Conservation (phyloP, 2,329 filamentous ascomycete genomes). For the Beauveria varroae region DNA sequence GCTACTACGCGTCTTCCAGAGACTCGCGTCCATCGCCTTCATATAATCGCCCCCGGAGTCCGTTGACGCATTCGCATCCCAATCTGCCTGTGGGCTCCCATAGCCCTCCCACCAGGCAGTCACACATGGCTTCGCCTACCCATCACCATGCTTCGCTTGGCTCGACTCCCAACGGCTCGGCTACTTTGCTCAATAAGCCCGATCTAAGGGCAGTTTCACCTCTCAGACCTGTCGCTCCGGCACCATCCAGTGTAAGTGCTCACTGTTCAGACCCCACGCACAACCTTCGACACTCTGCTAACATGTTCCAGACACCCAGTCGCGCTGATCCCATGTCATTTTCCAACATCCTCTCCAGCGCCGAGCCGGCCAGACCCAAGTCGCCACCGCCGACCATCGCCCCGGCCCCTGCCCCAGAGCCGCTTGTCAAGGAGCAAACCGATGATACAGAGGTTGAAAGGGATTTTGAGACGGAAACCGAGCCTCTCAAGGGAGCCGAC, state of each 20-base stretch:
- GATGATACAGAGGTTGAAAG: constrained; percentile 19
- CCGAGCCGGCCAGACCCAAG: constrained; percentile 56
- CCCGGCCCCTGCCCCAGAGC: constrained; percentile 18
- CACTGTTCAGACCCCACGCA: neutral
- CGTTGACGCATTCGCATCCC: constrained; percentile 42
- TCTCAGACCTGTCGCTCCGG: constrained; percentile 28
- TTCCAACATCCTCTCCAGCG: constrained; percentile 82
- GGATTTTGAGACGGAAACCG: constrained; percentile 28
- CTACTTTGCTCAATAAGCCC: constrained; percentile 30
- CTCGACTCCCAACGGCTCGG: constrained; percentile 33
- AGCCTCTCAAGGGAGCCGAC: constrained; percentile 14
- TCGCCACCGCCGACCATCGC: constrained; percentile 34
- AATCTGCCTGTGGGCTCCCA: constrained; percentile 35
- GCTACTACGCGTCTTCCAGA: constrained; percentile 39
- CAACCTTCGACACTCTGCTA: neutral
- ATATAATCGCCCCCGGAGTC: constrained; percentile 41
- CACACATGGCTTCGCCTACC: constrained; percentile 41
- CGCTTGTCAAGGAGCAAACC: constrained; percentile 18
- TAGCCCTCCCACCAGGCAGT: constrained; percentile 32
- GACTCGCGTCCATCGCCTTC: constrained; percentile 25
- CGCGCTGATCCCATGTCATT: constrained; percentile 92
- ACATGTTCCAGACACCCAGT: constrained; percentile 52
- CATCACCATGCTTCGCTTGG: constrained; percentile 35
- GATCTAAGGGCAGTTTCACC: constrained; percentile 35
- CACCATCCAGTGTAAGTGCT: constrained; percentile 29